Evolutionary conservation across 345 rosid genomes (phyloP).

Genomic region (Citrus sp.): DNA sequence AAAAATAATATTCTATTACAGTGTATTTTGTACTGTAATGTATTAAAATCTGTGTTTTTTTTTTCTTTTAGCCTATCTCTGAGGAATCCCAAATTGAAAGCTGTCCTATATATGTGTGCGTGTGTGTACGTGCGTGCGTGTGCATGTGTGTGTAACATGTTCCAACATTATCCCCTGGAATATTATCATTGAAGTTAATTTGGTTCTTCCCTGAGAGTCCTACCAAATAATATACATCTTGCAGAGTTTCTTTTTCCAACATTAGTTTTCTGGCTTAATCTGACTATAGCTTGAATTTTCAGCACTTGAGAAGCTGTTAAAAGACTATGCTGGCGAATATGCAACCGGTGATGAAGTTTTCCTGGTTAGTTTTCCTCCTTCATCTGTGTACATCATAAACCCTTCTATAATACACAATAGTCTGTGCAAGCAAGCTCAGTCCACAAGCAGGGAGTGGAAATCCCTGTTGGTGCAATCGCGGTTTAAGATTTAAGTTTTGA

Average conservation of each 20-base stretch:
- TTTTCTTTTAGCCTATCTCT: too few relatives aligned
- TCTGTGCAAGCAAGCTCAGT: too few relatives aligned
- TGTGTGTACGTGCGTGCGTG: too few relatives aligned
- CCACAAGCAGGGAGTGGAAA: not conserved
- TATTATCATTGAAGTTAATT: not conserved
- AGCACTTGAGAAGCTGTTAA: conserved; percentile 77
- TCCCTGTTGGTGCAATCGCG: not conserved
- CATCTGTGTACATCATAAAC: conserved; percentile 1
- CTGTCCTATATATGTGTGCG: too few relatives aligned
- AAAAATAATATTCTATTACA: too few relatives aligned
- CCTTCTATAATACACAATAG: not conserved
- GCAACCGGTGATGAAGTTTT: conserved; percentile 74
- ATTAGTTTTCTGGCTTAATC: not conserved
- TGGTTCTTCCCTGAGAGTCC: not conserved
- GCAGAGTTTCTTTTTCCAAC: not conserved
- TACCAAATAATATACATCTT: not conserved
- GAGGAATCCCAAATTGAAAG: too few relatives aligned
- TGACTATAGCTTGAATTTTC: conserved; percentile 18
- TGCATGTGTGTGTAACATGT: too few relatives aligned
- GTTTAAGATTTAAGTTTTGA: not conserved
- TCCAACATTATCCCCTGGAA: not conserved
- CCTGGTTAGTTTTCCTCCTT: conserved; percentile 48
- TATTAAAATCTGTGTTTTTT: too few relatives aligned
- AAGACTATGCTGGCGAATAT: conserved; percentile 59
- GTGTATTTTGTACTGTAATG: too few relatives aligned